Evolutionary conservation across 164 flowering plant genomes (phyloP).

Genomic region (Pachysandra terminalis): DNA sequence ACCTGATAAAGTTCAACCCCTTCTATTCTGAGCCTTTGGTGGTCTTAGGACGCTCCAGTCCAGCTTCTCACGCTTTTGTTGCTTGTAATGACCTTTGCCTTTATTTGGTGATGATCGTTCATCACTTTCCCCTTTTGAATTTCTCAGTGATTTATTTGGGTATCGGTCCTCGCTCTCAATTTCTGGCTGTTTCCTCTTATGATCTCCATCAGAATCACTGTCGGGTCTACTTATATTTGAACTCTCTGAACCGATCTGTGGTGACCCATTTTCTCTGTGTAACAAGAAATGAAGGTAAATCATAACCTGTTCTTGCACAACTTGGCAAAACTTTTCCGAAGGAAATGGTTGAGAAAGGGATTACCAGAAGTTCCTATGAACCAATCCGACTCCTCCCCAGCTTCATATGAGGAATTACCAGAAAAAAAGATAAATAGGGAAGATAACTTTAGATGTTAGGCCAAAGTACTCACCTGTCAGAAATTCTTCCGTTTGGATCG

Average conservation of each 20-base stretch:
- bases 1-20: slow-evolving; percentile 21
- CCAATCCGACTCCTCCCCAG: background rate
- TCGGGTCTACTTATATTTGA: slow-evolving; percentile 17
- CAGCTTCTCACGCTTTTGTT: slow-evolving; percentile 48
- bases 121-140: slow-evolving; percentile 16
- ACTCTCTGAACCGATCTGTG: slow-evolving; percentile 22
- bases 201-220: slow-evolving; percentile 35
- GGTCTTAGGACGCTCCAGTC: slow-evolving; percentile 77
- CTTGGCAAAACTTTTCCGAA: background rate
- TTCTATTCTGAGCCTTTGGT: slow-evolving; percentile 39
- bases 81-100: slow-evolving; percentile 36
- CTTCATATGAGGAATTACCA: background rate
- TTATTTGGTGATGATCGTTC: slow-evolving; percentile 29
- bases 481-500: slow-evolving; percentile 22
- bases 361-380: no score
- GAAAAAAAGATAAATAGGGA: background rate
- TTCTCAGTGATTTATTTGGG: slow-evolving; percentile 46
- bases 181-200: slow-evolving; percentile 58
- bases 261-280: slow-evolving; percentile 46
- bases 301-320: background rate
- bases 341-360: no score
- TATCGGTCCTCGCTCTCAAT: slow-evolving; percentile 21
- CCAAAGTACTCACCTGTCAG: slow-evolving; percentile 35
- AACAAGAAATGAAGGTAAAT: slow-evolving; percentile 2
- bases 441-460: background rate